Conservation (phyloP, 2,329 filamentous ascomycete species). For the Fusarium xyrophilum region DNA sequence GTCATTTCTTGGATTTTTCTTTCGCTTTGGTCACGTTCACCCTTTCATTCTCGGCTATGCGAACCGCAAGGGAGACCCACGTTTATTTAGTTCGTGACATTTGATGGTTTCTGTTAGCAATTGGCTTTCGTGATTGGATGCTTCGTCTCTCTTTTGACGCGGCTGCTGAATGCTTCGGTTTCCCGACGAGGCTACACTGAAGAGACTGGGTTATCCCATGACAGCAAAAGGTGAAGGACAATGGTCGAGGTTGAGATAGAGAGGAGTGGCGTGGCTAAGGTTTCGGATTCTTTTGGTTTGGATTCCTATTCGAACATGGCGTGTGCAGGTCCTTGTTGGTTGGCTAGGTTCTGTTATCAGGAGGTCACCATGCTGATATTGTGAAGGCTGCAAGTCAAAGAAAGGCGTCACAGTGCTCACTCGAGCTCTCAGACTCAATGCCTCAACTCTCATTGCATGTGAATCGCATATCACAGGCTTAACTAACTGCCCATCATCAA, state of each 20-base stretch:
- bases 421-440: background rate
- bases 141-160: background rate
- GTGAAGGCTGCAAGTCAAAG: background rate
- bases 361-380: background rate
- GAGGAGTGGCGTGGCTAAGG: slow-evolving; percentile 20
- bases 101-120: slow-evolving; percentile 22
- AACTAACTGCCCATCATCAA: slow-evolving; percentile 16
- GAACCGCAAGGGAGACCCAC: slow-evolving; percentile 13
- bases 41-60: slow-evolving; percentile 16
- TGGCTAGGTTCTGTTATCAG: background rate
- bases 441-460: slow-evolving; percentile 2
- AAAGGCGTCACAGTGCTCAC: background rate
- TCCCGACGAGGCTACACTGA: background rate
- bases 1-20: slow-evolving; percentile 17
- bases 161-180: slow-evolving; percentile 2
- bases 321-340: background rate
- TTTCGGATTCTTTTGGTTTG: slow-evolving; percentile 23
- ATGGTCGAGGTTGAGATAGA: background rate
- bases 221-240: background rate
- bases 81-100: background rate
- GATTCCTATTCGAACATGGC: background rate
- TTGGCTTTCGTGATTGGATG: slow-evolving; percentile 37
- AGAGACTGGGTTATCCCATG: slow-evolving; percentile 10
- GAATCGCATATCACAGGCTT: slow-evolving; percentile 6
- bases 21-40: slow-evolving; percentile 19